Evolutionary conservation across 1,139 yeast genomes (phyloP).

Genomic region (Arxiozyma bovina): DNA sequence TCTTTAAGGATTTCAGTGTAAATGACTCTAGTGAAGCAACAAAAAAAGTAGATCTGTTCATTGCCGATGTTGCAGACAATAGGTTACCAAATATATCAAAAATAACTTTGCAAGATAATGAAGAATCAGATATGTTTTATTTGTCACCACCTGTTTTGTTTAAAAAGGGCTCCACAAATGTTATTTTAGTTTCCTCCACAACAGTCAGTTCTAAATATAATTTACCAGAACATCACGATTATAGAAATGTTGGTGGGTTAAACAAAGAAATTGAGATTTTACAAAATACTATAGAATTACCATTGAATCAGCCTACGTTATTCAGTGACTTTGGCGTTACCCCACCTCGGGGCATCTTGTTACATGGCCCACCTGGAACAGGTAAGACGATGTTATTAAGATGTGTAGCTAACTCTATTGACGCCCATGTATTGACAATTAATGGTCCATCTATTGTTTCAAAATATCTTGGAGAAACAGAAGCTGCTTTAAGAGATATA

Average conservation of each 20-base stretch:
- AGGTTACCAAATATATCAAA: conserved; percentile 32
- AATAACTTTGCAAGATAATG: conserved; percentile 17
- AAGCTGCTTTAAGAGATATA: conserved; percentile 66
- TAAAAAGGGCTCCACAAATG: conserved; percentile 34
- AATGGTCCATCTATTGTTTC: conserved; percentile 91
- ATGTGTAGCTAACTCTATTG: conserved; percentile 62
- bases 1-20: conserved; percentile 19
- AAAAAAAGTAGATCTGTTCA: conserved; percentile 25
- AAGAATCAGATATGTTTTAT: conserved; percentile 15
- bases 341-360: conserved; percentile 81
- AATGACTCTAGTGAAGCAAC: conserved; percentile 15
- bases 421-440: conserved; percentile 76
- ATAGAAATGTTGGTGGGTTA: conserved; percentile 70
- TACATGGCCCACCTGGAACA: conserved; percentile 97
- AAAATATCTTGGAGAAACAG: conserved; percentile 90
- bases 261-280: conserved; percentile 51
- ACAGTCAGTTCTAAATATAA: conserved; percentile 28
- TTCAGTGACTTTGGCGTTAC: conserved; percentile 80
- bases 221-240: conserved; percentile 38
- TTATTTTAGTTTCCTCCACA: conserved; percentile 23
- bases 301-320: conserved; percentile 66
- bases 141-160: conserved; percentile 43
- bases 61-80: conserved; percentile 26
- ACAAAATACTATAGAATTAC: conserved; percentile 65
- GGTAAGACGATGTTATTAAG: conserved; percentile 87